A percentile compares a stretch with the other conserved stretches of the same genome.
Evolutionary conservation across 1,139 yeast species (phyloP).

Genomic region (Pichia terricola): DNA sequence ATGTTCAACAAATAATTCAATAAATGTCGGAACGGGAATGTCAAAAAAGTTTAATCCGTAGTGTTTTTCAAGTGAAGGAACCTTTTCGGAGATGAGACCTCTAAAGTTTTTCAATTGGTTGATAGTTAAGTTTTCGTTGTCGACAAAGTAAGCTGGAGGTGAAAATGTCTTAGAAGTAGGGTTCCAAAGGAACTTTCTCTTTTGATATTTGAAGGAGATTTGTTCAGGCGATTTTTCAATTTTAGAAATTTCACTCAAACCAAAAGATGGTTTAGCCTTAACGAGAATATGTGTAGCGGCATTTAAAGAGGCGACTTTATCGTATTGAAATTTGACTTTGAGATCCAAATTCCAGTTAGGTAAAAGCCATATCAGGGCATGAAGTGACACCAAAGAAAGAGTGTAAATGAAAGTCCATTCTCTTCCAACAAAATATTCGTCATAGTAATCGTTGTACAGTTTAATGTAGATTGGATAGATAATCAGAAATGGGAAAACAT

Average conservation of each 20-base stretch:
- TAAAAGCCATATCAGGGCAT: conserved; percentile 72
- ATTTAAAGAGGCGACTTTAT: conserved; percentile 29
- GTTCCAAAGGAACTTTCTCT: conserved; percentile 78
- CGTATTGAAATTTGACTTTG: conserved; percentile 63
- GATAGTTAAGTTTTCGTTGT: conserved; percentile 57
- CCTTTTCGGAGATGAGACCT: conserved; percentile 40
- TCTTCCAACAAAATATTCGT: conserved; percentile 66
- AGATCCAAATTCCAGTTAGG: conserved; percentile 91
- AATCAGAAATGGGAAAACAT: conserved; percentile 74
- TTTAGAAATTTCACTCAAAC: conserved; percentile 70
- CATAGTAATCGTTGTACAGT: conserved; percentile 62
- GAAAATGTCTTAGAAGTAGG: conserved; percentile 45
- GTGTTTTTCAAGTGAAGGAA: conserved; percentile 45
- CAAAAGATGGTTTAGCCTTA: conserved; percentile 77
- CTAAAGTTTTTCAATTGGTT: conserved; percentile 47
- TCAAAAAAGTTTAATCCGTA: conserved; percentile 87
- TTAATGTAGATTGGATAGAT: conserved; percentile 70
- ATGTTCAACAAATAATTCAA: conserved; percentile 89
- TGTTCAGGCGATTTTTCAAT: conserved; percentile 53
- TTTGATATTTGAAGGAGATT: conserved; percentile 75
- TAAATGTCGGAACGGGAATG: conserved; percentile 87
- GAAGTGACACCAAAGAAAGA: conserved; percentile 62
- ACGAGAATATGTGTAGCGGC: conserved; percentile 68
- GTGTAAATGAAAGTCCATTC: conserved; percentile 82
- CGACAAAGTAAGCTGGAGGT: conserved; percentile 65